Base-by-base conservation (phyloP, 306 rosid genomes). In the Herpetospermum pedunculosum region DNA sequence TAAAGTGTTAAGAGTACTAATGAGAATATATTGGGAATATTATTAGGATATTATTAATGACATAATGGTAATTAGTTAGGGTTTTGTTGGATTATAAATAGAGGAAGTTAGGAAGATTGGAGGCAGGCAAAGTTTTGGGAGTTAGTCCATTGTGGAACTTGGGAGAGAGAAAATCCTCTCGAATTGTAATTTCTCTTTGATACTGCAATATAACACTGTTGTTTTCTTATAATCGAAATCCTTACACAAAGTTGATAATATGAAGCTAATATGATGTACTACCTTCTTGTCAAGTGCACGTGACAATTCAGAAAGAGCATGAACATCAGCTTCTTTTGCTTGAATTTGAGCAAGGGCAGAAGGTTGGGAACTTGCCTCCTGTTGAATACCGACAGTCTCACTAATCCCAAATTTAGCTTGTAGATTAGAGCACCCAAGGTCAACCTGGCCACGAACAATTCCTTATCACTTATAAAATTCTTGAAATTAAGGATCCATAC, bases 201-300 rank as follows among this genome's bases (percentile, higher is more conserved):
- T 60, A 60, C 41, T 60, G 69, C 40, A 60, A 34, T 60, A 60
- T 34, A 59, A 60, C 44, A 32, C 26, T 16, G 53, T 60, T 60
- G 69, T 4, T 57, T 57, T 57, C 38, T 28, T 28, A 57, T 18
- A 28, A 29, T 57, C n/a, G 37, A 57, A 28, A 57, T 57, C 64
- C 37, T 57, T 14, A 60, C 41, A 60, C 34, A 18, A 38, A 74
- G 60, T 49, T 68, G 77, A 71, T 49, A 23, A 19, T 65, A 65
- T 65, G 32, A 65, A 43, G 44, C 55, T 37, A 63, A 41, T 28
- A 65, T 70, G 57, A 72, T 40, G 70, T 40, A 71, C 49, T 65
- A 88, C 98, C 98, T 94, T 94, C 80, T 91, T 94, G 85, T 91
- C 90, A 70, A 94, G 97, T 75, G 89, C 89, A 60, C 86, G 87